Percentiles rank a stretch among this genome's conserved stretches.
phyloP scores from a whole-genome alignment of 2,329 filamentous ascomycete species.

The Trichoderma simmonsii region DNA sequence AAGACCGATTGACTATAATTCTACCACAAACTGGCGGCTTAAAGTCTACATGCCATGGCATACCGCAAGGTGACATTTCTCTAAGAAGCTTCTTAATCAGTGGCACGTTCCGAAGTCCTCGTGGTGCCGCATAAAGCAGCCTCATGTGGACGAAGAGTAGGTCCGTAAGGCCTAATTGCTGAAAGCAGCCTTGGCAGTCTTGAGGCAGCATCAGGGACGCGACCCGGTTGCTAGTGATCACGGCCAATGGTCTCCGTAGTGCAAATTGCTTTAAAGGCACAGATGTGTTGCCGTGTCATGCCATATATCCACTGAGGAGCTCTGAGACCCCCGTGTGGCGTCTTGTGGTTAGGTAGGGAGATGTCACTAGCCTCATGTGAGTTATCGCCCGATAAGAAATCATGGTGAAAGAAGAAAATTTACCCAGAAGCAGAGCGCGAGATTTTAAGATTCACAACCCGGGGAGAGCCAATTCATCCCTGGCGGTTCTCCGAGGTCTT shows the following conservation, averaged over 20 bases:
- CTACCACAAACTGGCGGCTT: not conserved
- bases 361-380: not conserved
- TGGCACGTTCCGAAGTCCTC: not conserved
- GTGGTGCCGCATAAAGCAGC: not conserved
- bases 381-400: not conserved
- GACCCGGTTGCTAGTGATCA: not conserved
- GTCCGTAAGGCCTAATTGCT: not conserved
- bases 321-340: not conserved
- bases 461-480: not conserved
- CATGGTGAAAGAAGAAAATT: not conserved
- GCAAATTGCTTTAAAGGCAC: not conserved
- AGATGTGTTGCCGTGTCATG: not conserved
- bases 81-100: not conserved
- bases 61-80: not conserved
- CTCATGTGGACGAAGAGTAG: not conserved
- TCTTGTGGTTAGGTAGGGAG: not conserved
- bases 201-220: not conserved
- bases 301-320: not conserved
- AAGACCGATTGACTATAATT: not conserved
- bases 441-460: not conserved
- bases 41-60: not conserved
- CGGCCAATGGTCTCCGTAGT: not conserved
- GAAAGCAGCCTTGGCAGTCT: not conserved
- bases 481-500: not conserved
- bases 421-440: not conserved